Conservation (phyloP, 257 asterid genomes). For the Nicotiana tabacum region DNA sequence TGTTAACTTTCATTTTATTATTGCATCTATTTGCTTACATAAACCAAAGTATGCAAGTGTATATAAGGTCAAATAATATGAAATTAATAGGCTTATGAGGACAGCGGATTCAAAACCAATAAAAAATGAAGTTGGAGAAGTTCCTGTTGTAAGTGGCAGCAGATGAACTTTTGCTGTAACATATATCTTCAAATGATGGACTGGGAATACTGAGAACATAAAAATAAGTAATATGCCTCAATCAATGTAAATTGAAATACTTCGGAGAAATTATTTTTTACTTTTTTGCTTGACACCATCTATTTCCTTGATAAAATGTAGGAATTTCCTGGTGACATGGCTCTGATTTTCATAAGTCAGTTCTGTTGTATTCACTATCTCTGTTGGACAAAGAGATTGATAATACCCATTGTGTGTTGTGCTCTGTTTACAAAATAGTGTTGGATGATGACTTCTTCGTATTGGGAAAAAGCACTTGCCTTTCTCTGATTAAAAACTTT, state of each 20-base stretch:
- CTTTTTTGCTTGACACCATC: background rate
- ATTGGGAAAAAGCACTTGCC: background rate
- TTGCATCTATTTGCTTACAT: background rate
- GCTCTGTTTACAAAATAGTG: background rate
- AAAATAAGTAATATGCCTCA: background rate
- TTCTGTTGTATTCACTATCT: background rate
- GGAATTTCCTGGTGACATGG: background rate
- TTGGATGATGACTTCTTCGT: background rate
- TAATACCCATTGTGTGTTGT: background rate
- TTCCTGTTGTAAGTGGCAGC: background rate
- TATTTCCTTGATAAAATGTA: background rate
- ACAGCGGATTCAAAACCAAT: background rate
- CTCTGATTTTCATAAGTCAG: background rate
- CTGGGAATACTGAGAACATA: background rate
- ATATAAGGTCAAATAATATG: background rate
- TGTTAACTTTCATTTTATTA: background rate
- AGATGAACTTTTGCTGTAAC: background rate
- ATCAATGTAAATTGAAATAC: background rate
- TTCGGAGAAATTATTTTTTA: background rate
- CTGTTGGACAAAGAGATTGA: background rate
- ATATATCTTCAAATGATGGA: background rate
- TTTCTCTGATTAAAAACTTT: background rate
- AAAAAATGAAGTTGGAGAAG: background rate
- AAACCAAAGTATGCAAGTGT: background rate
- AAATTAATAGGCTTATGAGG: background rate